phyloP scores from a whole-genome alignment of 306 rosid genomes.

The Oxytropis ochrocephala region DNA sequence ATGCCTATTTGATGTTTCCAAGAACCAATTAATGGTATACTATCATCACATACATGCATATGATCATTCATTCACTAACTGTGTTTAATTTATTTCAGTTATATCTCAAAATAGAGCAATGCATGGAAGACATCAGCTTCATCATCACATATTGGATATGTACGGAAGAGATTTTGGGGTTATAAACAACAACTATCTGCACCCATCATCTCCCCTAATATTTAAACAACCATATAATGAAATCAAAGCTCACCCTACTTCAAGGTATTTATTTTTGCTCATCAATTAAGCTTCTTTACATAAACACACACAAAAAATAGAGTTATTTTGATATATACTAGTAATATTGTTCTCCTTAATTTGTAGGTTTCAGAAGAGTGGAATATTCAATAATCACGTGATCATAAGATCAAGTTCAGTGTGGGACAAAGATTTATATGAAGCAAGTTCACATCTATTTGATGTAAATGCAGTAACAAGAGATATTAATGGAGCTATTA shows the following conservation, averaged over 20 bases:
- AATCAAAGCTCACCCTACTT: slow-evolving; percentile 20
- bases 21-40: background rate
- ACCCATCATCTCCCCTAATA: slow-evolving; percentile 24
- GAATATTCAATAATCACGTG: slow-evolving; percentile 15
- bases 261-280: slow-evolving; percentile 34
- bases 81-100: slow-evolving; percentile 39
- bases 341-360: background rate
- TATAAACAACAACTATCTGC: slow-evolving; percentile 2
- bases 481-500: slow-evolving; percentile 13
- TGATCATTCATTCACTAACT: background rate
- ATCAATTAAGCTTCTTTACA: no score
- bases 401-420: slow-evolving; percentile 26
- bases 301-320: background rate
- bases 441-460: slow-evolving; percentile 22
- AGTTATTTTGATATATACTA: background rate
- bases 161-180: slow-evolving; percentile 42
- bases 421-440: slow-evolving; percentile 17
- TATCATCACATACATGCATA: slow-evolving; percentile 18
- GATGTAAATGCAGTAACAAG: slow-evolving; percentile 23
- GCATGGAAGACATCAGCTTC: slow-evolving; percentile 32
- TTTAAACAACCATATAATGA: slow-evolving; percentile 23
- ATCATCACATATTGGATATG: slow-evolving; percentile 33
- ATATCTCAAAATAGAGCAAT: slow-evolving; percentile 33
- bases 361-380: slow-evolving; percentile 22
- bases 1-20: slow-evolving; percentile 3